Conservation (phyloP, 805 yeast species). For the Torulaspora franciscae region DNA sequence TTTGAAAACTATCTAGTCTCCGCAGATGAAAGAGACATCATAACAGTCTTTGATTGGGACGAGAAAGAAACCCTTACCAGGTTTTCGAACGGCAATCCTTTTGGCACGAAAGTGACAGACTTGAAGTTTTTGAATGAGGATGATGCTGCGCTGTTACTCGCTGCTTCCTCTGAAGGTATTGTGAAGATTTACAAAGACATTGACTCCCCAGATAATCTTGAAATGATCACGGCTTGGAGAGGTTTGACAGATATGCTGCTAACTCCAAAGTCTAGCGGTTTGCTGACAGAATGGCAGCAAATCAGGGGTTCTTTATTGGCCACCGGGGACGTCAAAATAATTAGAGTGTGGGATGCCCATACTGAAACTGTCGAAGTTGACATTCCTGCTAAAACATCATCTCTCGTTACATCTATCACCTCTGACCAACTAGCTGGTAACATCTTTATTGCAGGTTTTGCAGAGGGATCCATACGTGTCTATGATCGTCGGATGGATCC, state of each 20-base stretch:
- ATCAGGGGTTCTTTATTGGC: conserved; percentile 85
- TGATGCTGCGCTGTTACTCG: conserved; percentile 74
- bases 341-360: conserved; percentile 95
- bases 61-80: conserved; percentile 51
- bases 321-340: conserved; percentile 91
- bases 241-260: conserved; percentile 81
- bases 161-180: conserved; percentile 94
- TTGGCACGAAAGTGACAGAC: conserved; percentile 85
- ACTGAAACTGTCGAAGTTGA: conserved; percentile 81
- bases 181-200: conserved; percentile 78
- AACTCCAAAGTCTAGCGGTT: conserved; percentile 76
- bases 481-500: conserved; percentile 86
- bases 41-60: conserved; percentile 88
- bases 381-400: conserved; percentile 85
- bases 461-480: conserved; percentile 81
- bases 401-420: conserved; percentile 82
- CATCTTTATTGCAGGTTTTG: conserved; percentile 84
- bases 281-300: conserved; percentile 95
- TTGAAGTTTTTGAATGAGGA: conserved; percentile 85
- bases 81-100: conserved; percentile 79
- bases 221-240: conserved; percentile 83
- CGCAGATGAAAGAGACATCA: conserved; percentile 76
- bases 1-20: conserved; percentile 80
- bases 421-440: conserved; percentile 96
- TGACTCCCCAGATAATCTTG: conserved; percentile 50